phyloP scores from a whole-genome alignment of 1,284 basidiomycete species.

The Agaricales sp. region DNA sequence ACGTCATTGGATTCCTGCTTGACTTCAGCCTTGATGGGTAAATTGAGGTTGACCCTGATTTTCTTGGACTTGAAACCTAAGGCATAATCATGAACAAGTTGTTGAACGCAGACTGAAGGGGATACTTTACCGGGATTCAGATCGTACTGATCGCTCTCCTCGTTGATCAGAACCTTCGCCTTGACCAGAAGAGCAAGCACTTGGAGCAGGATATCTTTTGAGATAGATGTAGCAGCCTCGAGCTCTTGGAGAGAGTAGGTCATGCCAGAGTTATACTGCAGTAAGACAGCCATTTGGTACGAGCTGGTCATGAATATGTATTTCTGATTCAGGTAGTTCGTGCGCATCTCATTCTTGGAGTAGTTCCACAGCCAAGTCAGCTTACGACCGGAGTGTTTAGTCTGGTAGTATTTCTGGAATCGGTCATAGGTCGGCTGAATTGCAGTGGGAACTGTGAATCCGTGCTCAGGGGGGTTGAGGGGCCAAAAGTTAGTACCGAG shows the following conservation, averaged over 20 bases:
- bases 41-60: constrained; percentile 89
- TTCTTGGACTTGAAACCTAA: constrained; percentile 96
- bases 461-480: constrained; percentile 71
- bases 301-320: constrained; percentile 94
- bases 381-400: constrained; percentile 91
- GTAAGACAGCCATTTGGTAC: constrained; percentile 90
- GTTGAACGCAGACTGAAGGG: no score
- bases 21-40: constrained; percentile 90
- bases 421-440: constrained; percentile 83
- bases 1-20: constrained; percentile 90
- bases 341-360: constrained; percentile 91
- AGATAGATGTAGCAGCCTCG: constrained; percentile 73
- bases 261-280: constrained; percentile 92
- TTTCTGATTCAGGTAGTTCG: constrained; percentile 89
- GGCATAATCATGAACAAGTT: no score
- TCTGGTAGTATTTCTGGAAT: constrained; percentile 91
- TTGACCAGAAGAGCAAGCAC: constrained; percentile 82
- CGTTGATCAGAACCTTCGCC: constrained; percentile 81
- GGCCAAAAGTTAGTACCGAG: constrained; percentile 98
- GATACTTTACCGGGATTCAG: constrained; percentile 73
- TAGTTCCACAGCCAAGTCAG: constrained; percentile 98
- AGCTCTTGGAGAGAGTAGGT: constrained; percentile 78
- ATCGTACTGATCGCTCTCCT: constrained; percentile 84
- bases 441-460: constrained; percentile 86
- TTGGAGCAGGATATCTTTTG: constrained; percentile 77